Evolutionary conservation across 2,329 filamentous ascomycete genomes (phyloP), one percentile per base, ranked within the genome.

Genomic region (Stachybotrys elegans): DNA sequence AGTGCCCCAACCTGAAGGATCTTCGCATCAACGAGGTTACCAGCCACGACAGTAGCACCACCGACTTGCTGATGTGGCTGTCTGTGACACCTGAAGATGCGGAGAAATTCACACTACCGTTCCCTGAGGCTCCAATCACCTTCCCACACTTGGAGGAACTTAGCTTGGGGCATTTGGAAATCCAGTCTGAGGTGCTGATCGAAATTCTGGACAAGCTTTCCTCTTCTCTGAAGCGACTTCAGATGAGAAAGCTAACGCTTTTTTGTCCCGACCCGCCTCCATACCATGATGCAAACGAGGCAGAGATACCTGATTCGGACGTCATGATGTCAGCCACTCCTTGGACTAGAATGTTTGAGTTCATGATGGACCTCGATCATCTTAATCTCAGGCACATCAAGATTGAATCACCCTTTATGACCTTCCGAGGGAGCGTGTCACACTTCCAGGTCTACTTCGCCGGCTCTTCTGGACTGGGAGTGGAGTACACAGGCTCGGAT

Each of bases 1-100:
- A 51, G 14, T 44, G 53, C 25, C 51, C 48, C 39, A 72, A 73
- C 16, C 47, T 83, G 6, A 65, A 66, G 22, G 71, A 78, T 51
- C 62, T 83, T 5, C 70, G 79, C 3, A 54, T 82, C 35, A 82
- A 81, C 51, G 51, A 51, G 16, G 40, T 45, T 1, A 40, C 49
- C 14, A 40, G 23, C 7, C 19, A 45, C 0, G 16, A 43, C 4
- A 16, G 44, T 5, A 43, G 52, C 4, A 43, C 56, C 3, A 49
- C 56, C 0, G 51, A 56, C 1, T 50, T 77, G 11, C 44, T 78
- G 3, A 22, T 51, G 12, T 78, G 63, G 70, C 55, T 74, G 9
- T 2, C 9, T 21, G 2, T 21, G 22, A 19, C 27, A 36, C 16
- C 23, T 43, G n/a, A n/a, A n/a, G n/a, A n/a, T n/a, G n/a, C n/a